These are phyloP conservation scores for Ustilago shanxiensis DNA, from an alignment of 1,284 basidiomycete genomes.

Conservation along the genomic window DNA sequence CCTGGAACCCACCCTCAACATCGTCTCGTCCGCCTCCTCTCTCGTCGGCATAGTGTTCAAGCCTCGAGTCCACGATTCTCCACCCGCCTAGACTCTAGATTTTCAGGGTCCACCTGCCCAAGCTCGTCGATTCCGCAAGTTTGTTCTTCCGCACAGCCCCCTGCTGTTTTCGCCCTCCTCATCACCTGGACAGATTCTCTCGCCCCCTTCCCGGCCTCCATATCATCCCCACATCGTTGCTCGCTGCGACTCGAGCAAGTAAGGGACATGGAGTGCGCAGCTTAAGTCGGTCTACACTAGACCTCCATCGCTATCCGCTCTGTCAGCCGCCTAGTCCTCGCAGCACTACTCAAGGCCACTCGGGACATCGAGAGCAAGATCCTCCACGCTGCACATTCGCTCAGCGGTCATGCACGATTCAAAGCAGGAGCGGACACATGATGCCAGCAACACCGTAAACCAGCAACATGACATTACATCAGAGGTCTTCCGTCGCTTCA, in stretches of 20 bases:
- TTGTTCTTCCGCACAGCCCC: not conserved
- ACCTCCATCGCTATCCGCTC: constrained; percentile 2
- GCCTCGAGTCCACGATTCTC: not conserved
- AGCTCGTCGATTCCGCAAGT: not conserved
- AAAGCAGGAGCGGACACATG: not conserved
- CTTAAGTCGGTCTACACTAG: not conserved
- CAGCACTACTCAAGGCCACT: not conserved
- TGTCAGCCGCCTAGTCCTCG: not conserved
- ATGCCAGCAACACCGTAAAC: not conserved
- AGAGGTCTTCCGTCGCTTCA: constrained; percentile 36
- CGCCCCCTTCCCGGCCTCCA: not conserved
- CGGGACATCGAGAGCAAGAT: not conserved
- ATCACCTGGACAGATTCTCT: not conserved
- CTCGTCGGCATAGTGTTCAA: not conserved
- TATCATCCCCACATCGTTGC: not conserved
- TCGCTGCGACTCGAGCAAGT: not conserved
- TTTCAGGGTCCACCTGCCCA: not conserved
- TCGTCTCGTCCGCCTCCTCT: not conserved
- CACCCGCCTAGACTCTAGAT: not conserved
- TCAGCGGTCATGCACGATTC: constrained; percentile 11
- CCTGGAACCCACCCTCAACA: not conserved
- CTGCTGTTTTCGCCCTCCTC: not conserved
- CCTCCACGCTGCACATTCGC: constrained; percentile 10
- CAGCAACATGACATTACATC: constrained; percentile 22
- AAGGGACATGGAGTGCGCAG: not conserved